Base-by-base conservation (phyloP, 805 yeast genomes). In the Nakazawaea ishiwadae region DNA sequence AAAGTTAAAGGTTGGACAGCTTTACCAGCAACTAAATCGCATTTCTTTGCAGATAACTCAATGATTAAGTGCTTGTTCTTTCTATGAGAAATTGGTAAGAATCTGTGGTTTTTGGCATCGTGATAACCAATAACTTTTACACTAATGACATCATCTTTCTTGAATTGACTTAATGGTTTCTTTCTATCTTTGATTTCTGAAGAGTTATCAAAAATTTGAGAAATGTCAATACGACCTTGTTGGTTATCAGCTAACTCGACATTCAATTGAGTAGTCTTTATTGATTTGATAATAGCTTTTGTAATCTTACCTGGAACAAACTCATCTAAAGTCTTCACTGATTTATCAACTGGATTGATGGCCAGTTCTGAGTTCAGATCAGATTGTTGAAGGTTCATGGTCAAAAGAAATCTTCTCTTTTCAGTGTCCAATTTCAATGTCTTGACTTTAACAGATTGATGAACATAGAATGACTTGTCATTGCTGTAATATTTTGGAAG, bases 61-160 rank as follows among this genome's bases (percentile, higher is more conserved):
- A 84, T 58, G 11, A 84, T 70, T 9, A 72, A 59, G 36, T 76
- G 72, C 45, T 75, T 75, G 20, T 77, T 71, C 32, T 71, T 66
- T 40, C 71, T 73, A 51, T 77, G 82, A 16, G 85, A 70, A 16
- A 81, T 66, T 19, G 93, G 84, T 45, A 81, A 60, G 61, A 80
- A 85, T 42, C 70, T 73, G 53, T 82, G 87, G 44, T 71, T 79
- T 45, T 80, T 75, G 6, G 79, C 69, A 58, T 87, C 91, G 56
- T 80, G 89, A 59, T 62, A 79, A 2, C 96, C 97, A 50, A 88
- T 72, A 15, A 90, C 73, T 52, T 74, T 77, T 21, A 79, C 91
- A 21, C 72, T 66, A 19, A 88, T 44, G 4, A 65, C 57, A 28
- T 79, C 75, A 37, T 83, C 91, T 40, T 65, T 69, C 40, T 73